Evolutionary conservation across 768 basidiomycete genomes (phyloP), one percentile per base, ranked within the genome.

Genomic region (Collybia mongolica): DNA sequence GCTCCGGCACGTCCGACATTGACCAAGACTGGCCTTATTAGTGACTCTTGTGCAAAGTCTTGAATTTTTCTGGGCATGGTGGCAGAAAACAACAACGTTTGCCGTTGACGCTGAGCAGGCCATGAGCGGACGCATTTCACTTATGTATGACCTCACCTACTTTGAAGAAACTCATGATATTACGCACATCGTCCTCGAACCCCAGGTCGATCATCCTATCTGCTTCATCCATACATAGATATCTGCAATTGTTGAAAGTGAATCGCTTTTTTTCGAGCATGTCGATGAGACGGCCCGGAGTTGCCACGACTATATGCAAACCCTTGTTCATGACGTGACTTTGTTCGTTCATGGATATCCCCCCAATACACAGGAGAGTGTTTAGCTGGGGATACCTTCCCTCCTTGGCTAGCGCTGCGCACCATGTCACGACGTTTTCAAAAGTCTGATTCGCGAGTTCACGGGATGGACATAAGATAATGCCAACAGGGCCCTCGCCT

Each of bases 11-110:
- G 88, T 19, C 97, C 96, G 39, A 98, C 95, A 65, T 99, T 99
- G 57, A 99, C 94, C 24, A 98, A 76, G 12, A 99, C 80, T 1
- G 97, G 97, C 58, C 86, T 84, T 56, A 98, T 90, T n/a, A 99
- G 78, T 0, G 96, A 96, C 63, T 94, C 90, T 55, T 93, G 90
- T 2, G 97, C 97, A 66, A 99, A 99, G 61, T 99, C 97, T 67
- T 98, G 97, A 48, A 99, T 98, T 63, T 98, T 98, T 46, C 90
- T 81, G 3, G 97, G 97, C 97, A 99, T 99, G 0, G 97, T 99
- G 0, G 97, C 97, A 1, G 97, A 99, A 70, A 98, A 99, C 24
- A 99, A 76, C 3, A 98, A 77, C 0, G 97, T 99, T 70, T 99
- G 97, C 3, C 97, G 82, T 79, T 99, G 97, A 54, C 89, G 82